Percentiles rank a stretch among this genome's conserved stretches.
Evolutionary conservation across 345 rosid genomes (phyloP).

Genomic region (Populus deltoides): DNA sequence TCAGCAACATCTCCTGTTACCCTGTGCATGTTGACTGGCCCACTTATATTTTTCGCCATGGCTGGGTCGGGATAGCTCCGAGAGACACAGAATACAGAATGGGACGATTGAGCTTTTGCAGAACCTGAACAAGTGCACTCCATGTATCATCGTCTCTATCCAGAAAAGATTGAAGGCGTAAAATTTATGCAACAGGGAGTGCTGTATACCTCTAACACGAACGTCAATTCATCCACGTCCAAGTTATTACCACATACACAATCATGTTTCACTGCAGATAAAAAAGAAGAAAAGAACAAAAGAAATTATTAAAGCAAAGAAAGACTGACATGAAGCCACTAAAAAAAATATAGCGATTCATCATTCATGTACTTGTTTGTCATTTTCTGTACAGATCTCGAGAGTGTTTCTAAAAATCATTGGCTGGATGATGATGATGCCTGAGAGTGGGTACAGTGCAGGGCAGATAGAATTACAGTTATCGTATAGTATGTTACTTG

Average conservation of each 20-base stretch:
- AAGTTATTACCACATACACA: slow-evolving; percentile 80
- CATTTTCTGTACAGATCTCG: too few species aligned
- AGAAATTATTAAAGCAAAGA: neutral
- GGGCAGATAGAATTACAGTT: too few species aligned
- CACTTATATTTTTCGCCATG: slow-evolving; percentile 69
- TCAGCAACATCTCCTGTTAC: slow-evolving; percentile 67
- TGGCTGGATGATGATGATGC: too few species aligned
- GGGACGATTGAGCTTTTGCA: slow-evolving; percentile 63
- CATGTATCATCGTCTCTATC: slow-evolving; percentile 11
- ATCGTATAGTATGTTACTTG: too few species aligned
- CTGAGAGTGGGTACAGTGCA: too few species aligned
- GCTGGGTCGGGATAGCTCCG: slow-evolving; percentile 78
- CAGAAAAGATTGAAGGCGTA: slow-evolving; percentile 11
- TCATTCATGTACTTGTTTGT: too few species aligned
- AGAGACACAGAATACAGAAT: slow-evolving; percentile 85
- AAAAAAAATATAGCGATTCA: neutral
- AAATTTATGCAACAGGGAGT: neutral
- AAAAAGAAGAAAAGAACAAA: neutral
- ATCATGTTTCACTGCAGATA: slow-evolving; percentile 71
- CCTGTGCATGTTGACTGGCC: slow-evolving; percentile 76
- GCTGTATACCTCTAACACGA: slow-evolving; percentile 59
- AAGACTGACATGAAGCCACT: slow-evolving; percentile 8
- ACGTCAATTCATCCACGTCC: slow-evolving; percentile 56
- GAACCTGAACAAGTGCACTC: slow-evolving; percentile 47
- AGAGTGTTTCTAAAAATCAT: too few species aligned